These are phyloP conservation scores for Gossypium anomalum DNA, from an alignment of 345 rosid genomes.

Conservation along the genomic window DNA sequence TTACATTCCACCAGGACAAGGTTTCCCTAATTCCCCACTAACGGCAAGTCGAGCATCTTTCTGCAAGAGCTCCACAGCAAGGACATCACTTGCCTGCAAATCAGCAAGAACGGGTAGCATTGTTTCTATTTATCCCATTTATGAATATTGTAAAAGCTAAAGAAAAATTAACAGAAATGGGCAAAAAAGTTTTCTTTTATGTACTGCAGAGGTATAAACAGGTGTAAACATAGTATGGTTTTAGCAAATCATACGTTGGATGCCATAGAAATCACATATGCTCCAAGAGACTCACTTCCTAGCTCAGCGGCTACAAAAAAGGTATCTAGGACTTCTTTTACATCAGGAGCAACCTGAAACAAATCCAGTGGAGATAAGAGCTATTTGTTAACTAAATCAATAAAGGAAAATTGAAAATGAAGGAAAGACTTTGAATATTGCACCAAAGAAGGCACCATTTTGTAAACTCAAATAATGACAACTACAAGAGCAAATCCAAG, in stretches of 20 bases:
- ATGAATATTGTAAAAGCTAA: background rate
- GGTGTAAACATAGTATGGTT: conserved; percentile 14
- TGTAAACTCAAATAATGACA: conserved; percentile 5
- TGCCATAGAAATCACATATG: conserved; percentile 98
- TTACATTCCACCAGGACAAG: conserved; percentile 90
- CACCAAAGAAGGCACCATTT: background rate
- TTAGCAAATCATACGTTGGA: conserved; percentile 58
- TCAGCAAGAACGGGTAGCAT: conserved; percentile 16
- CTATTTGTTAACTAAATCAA: conserved; percentile 4
- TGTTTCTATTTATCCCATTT: conserved; percentile 6
- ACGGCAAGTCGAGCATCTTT: conserved; percentile 88
- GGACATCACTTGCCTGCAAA: conserved; percentile 90
- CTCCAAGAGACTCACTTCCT: conserved; percentile 92
- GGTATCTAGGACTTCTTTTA: conserved; percentile 82
- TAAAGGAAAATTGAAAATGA: background rate
- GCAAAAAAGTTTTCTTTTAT: background rate
- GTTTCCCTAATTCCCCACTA: conserved; percentile 76
- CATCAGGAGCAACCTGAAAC: conserved; percentile 71
- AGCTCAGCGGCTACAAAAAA: conserved; percentile 93
- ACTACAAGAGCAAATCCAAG: background rate
- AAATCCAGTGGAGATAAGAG: background rate
- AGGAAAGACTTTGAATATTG: background rate
- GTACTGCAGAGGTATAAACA: conserved; percentile 12
- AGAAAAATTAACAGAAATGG: background rate
- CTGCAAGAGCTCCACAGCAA: conserved; percentile 95